Conservation (phyloP, 2,329 filamentous ascomycete genomes). For the Sclerotiophoma versabilis region DNA sequence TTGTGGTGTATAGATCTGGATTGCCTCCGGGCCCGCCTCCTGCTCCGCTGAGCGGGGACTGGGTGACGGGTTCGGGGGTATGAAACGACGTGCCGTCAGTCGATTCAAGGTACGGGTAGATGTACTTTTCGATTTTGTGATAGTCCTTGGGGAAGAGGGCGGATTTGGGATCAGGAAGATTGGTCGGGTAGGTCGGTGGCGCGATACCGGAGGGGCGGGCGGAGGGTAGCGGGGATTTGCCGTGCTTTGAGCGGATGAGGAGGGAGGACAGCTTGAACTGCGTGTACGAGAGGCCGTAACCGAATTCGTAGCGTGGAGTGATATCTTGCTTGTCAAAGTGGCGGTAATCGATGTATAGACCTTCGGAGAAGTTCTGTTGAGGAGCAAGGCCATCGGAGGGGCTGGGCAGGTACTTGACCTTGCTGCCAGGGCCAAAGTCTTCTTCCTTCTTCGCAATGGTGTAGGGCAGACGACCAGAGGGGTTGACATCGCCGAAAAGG, state of each 20-base stretch:
- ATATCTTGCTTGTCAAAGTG: conserved; percentile 82
- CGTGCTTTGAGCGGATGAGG: conserved; percentile 53
- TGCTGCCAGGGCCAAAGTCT: conserved; percentile 77
- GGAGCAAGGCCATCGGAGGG: conserved; percentile 64
- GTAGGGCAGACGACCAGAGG: conserved; percentile 85
- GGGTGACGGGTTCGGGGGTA: conserved; percentile 64
- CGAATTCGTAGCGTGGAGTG: conserved; percentile 82
- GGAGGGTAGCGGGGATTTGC: conserved; percentile 52
- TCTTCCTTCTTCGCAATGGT: conserved; percentile 77
- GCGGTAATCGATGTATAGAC: conserved; percentile 87
- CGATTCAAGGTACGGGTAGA: conserved; percentile 73
- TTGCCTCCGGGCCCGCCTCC: conserved; percentile 75
- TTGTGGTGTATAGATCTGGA: conserved; percentile 67
- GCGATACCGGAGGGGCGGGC: conserved; percentile 44
- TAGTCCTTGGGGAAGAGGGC: conserved; percentile 68
- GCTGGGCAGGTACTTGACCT: conserved; percentile 74
- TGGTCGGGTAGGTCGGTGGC: conserved; percentile 58
- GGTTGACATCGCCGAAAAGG: conserved; percentile 78
- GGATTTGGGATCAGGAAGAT: conserved; percentile 62
- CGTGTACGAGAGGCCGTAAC: conserved; percentile 84
- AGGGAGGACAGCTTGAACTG: conserved; percentile 68
- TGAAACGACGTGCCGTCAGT: conserved; percentile 57
- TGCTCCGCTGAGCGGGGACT: conserved; percentile 62
- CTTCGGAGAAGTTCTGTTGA: conserved; percentile 84
- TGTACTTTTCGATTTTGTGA: conserved; percentile 69